Percentiles rank a stretch among this genome's conserved stretches.
Evolutionary conservation across 805 yeast genomes (phyloP).

Genomic region (Wickerhamomyces sydowiorum): DNA sequence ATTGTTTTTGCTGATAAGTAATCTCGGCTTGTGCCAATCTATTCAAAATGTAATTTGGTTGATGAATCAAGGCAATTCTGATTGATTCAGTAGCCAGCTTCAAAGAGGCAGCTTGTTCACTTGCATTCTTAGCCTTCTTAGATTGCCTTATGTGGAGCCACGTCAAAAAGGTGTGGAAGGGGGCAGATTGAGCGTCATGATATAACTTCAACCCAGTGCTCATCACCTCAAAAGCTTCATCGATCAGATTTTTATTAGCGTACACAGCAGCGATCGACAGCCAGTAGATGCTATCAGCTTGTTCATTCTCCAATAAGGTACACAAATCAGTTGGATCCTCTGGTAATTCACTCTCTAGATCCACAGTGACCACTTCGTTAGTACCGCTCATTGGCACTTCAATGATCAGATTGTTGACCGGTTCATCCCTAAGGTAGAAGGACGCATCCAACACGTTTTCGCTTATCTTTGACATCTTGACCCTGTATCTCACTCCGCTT

Average conservation of each 20-base stretch:
- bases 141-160: constrained; percentile 64
- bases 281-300: constrained; percentile 77
- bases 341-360: constrained; percentile 74
- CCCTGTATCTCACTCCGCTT: too few relatives aligned
- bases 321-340: constrained; percentile 85
- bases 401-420: constrained; percentile 9
- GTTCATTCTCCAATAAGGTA: constrained; percentile 73
- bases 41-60: constrained; percentile 40
- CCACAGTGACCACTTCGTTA: constrained; percentile 83
- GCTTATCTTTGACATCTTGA: not conserved
- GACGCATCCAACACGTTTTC: constrained; percentile 4
- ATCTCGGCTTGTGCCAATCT: constrained; percentile 67
- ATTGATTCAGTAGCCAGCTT: constrained; percentile 37
- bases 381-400: constrained; percentile 70
- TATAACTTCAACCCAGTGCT: constrained; percentile 47
- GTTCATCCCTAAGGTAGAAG: constrained; percentile 3
- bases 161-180: constrained; percentile 55
- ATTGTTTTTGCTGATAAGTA: constrained; percentile 49
- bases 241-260: constrained; percentile 49
- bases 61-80: constrained; percentile 43
- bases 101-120: constrained; percentile 27
- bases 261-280: constrained; percentile 76
- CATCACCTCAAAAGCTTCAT: constrained; percentile 61
- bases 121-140: constrained; percentile 19
- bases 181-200: constrained; percentile 32